phyloP scores from a whole-genome alignment of 169 alveolate species.

The Eimeria zaria region DNA sequence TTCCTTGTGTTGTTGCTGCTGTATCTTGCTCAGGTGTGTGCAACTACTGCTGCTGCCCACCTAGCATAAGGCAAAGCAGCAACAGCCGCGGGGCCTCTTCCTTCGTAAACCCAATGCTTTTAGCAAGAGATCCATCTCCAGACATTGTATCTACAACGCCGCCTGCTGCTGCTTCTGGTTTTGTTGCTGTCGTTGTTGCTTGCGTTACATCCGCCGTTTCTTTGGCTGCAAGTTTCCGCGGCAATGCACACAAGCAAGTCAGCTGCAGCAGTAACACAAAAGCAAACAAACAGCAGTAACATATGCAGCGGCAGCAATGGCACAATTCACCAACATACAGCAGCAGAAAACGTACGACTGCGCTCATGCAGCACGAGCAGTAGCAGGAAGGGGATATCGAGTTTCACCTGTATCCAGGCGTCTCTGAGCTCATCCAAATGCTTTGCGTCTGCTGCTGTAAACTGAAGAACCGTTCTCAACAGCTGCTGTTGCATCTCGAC shows the following conservation, averaged over 20 bases:
- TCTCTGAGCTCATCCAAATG: constrained; percentile 46
- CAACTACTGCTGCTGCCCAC: constrained; percentile 36
- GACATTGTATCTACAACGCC: neutral
- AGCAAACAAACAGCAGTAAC: neutral
- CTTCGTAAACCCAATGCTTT: constrained; percentile 15
- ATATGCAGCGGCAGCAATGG: neutral
- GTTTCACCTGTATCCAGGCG: constrained; percentile 57
- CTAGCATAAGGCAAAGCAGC: constrained; percentile 68
- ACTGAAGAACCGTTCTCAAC: constrained; percentile 32
- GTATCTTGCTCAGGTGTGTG: neutral
- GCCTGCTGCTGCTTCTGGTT: constrained; percentile 27
- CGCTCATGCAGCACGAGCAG: neutral
- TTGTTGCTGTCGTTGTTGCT: neutral
- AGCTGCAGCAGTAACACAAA: constrained; percentile 49
- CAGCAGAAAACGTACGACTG: neutral
- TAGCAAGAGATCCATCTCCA: constrained; percentile 3
- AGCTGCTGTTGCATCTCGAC: constrained; percentile 60
- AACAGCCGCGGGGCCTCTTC: constrained; percentile 53
- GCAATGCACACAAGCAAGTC: constrained; percentile 49
- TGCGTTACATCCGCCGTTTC: neutral
- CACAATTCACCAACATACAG: neutral
- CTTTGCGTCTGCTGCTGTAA: constrained; percentile 72
- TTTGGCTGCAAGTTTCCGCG: neutral
- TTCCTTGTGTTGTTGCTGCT: neutral
- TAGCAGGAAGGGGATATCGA: neutral